A percentile compares a stretch with the other conserved stretches of the same genome.
Conservation (phyloP, 2,329 filamentous ascomycete genomes). For the Aspergillus hiratsukae region DNA sequence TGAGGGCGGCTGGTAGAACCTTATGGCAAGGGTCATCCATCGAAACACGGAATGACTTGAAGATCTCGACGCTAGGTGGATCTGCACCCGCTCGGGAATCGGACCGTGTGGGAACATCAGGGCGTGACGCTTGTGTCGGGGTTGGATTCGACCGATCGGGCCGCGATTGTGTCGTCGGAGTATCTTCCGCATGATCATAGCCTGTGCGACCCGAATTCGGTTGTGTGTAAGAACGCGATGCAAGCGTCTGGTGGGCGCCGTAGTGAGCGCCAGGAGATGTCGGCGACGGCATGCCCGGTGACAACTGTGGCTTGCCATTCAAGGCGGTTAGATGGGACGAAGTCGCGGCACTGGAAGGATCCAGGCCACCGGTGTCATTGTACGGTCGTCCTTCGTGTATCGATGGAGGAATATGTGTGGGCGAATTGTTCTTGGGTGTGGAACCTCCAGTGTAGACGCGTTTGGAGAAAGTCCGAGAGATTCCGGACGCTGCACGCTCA, state of each 20-base stretch:
- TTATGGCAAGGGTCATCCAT: slow-evolving; percentile 99
- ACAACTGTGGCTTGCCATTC: slow-evolving; percentile 57
- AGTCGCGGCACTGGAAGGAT: slow-evolving; percentile 65
- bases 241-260: slow-evolving; percentile 37
- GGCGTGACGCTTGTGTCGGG: slow-evolving; percentile 26
- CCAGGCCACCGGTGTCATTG: slow-evolving; percentile 49
- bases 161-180: slow-evolving; percentile 23
- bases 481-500: slow-evolving; percentile 47
- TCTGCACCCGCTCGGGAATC: slow-evolving; percentile 27
- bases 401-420: slow-evolving; percentile 63
- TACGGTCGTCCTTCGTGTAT: slow-evolving; percentile 63
- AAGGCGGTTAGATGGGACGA: slow-evolving; percentile 66
- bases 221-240: slow-evolving; percentile 41
- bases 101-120: slow-evolving; percentile 29
- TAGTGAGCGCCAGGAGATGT: slow-evolving; percentile 41
- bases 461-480: slow-evolving; percentile 72
- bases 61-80: slow-evolving; percentile 72
- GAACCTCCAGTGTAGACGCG: slow-evolving; percentile 64
- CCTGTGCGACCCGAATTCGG: slow-evolving; percentile 26
- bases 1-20: slow-evolving; percentile 88
- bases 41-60: slow-evolving; percentile 96
- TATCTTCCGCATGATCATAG: slow-evolving; percentile 40
- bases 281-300: slow-evolving; percentile 46
- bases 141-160: slow-evolving; percentile 31
- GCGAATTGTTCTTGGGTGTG: slow-evolving; percentile 71